Percentiles rank a stretch among this genome's conserved stretches.
Conservation (phyloP, 345 rosid species). For the Gossypium bickii region DNA sequence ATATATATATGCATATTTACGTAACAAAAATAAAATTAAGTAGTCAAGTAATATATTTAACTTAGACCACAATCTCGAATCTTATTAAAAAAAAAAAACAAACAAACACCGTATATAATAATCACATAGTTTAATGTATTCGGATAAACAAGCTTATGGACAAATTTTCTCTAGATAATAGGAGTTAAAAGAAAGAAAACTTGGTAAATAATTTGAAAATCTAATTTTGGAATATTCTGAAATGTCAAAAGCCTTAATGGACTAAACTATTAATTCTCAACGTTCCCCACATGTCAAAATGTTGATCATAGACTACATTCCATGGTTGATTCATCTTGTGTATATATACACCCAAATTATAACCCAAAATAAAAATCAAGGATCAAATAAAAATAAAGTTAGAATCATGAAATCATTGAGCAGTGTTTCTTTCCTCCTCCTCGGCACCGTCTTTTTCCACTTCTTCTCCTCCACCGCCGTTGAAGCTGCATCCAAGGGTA, state of each 20-base stretch:
- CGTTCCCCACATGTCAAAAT: neutral
- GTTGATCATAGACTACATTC: neutral
- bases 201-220: neutral
- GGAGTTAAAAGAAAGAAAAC: too few relatives aligned
- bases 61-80: too few relatives aligned
- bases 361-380: constrained; percentile 36
- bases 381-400: neutral
- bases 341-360: neutral
- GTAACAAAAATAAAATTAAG: too few relatives aligned
- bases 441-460: neutral
- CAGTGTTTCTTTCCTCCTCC: neutral
- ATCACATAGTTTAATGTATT: too few relatives aligned
- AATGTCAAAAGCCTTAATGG: neutral
- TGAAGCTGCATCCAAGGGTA: neutral
- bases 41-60: too few relatives aligned
- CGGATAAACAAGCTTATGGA: too few relatives aligned
- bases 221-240: neutral
- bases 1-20: too few relatives aligned
- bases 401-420: neutral
- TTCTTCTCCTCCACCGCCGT: neutral
- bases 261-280: neutral
- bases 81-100: too few relatives aligned
- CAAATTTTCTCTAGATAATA: too few relatives aligned
- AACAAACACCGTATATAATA: too few relatives aligned
- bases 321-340: neutral